phyloP scores from a whole-genome alignment of 202 grass and related monocot species.

The Sporobolus alterniflorus region DNA sequence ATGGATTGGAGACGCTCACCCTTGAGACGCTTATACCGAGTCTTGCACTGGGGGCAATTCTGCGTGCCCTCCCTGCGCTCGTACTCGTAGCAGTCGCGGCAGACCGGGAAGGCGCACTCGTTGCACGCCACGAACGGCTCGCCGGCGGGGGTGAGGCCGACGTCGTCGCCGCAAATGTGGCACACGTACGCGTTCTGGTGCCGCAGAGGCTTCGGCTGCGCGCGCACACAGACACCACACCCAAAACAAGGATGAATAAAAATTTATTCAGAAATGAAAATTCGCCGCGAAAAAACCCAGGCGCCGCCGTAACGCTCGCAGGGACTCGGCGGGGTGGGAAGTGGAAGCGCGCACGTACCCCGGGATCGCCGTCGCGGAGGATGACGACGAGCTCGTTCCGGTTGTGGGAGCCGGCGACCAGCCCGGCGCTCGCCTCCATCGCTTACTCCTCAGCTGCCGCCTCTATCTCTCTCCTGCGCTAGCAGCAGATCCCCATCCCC shows the following conservation, averaged over 20 bases:
- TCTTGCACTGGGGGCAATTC: constrained; percentile 98
- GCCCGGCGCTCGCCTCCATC: neutral
- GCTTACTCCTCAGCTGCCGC: neutral
- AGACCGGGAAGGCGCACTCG: constrained; percentile 99
- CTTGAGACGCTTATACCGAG: constrained; percentile 93
- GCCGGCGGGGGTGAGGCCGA: constrained; percentile 65
- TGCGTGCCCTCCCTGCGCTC: constrained; percentile 92
- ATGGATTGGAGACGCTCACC: constrained; percentile 31
- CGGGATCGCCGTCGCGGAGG: constrained; percentile 75
- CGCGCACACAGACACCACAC: neutral
- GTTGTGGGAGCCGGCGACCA: constrained; percentile 56
- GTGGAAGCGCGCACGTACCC: constrained; percentile 13
- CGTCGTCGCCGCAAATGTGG: constrained; percentile 96
- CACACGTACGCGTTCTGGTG: constrained; percentile 53
- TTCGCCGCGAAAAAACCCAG: neutral
- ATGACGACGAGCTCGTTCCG: constrained; percentile 98
- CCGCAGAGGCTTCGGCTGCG: constrained; percentile 52
- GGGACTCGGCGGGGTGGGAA: neutral
- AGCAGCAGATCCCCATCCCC: constrained; percentile 30
- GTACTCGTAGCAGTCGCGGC: constrained; percentile 94
- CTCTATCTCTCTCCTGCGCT: neutral
- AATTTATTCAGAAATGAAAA: neutral
- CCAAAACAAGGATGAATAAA: neutral
- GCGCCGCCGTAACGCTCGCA: neutral
- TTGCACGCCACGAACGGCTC: constrained; percentile 99